Base-by-base conservation (phyloP, 768 basidiomycete species). In the Pisolithus tinctorius region DNA sequence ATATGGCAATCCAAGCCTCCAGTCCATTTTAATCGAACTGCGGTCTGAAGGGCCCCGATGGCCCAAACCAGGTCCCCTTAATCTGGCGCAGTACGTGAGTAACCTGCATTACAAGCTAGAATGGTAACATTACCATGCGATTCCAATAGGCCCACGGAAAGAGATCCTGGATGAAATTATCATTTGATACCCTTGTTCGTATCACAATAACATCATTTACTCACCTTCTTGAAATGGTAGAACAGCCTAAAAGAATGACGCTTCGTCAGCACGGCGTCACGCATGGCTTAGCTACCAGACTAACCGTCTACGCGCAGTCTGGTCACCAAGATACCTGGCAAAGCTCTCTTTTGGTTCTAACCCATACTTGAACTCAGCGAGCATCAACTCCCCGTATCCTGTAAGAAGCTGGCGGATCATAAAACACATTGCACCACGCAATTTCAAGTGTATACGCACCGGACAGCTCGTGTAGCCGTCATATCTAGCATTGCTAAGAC, bases 331-430 rank as follows among this genome's bases (percentile, higher is more conserved):
- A 58, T 78, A 70, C 3, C 67, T 61, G 14, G 77, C 69, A 61
- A 99, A 98, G 0, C 88, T 80, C 70, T 98, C 95, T 58, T 92
- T 84, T 1, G 93, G 89, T 62, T 84, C 80, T 1, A 85, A 70
- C 14, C 90, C 93, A 67, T 97, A 99, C 66, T 88, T 90, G 77
- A 97, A 97, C 68, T 97, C 94, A 26, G 89, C 86, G 49, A 97
- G 76, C 81, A 97, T 79, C 39, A 89, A 67, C 68, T 88, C 76
- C 16, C 86, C 87, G 58, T 91, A 89, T 27, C 86, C 87, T 41
- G 87, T 89, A 56, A 91, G 73, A 7, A 91, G 74, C 88, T 89
- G 54, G 10, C 29, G 14, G 23, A 26, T 34, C 51, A n/a, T 42
- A 49, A 30, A 51, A 51, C 50, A 11, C 48, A 48, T 52, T 27